Evolutionary conservation across 768 basidiomycete genomes (phyloP), one percentile per base, ranked within the genome.

Genomic region (Podaxis sp.): DNA sequence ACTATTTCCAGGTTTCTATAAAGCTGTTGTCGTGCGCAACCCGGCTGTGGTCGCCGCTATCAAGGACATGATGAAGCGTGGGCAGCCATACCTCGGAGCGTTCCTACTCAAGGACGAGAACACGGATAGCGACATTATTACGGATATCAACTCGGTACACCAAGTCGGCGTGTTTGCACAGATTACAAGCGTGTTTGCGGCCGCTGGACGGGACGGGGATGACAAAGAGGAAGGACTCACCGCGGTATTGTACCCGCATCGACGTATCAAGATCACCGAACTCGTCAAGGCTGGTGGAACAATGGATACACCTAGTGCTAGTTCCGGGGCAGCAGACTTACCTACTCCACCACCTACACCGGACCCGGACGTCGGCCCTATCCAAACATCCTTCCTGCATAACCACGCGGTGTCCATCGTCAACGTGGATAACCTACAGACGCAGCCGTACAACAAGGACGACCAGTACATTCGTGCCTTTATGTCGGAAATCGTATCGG

Each of bases 1-100:
- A 0, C 87, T 98, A 51, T 98, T 98, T 78, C 96, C 96, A 3
- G 94, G 95, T 33, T 97, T 98, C 75, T 98, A 98, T 83, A 97
- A 98, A 73, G 96, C 96, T 2, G 96, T 98, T 55, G 94, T 98
- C 61, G 84, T 99, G 56, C 85, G 89, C 22, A 92, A 98, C 66
- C 93, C 94, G 0, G 83, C 86, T 0, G 96, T 99, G 36, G 94
- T 98, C 41, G 86, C 88, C 7, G 94, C 95, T 13, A 91, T 99
- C 71, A 93, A 94, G 76, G 95, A 97, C 71, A 93, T 96, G 87
- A 93, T 96, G 85, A 90, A 90, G 67, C 93, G 94, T 47, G 96
- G 96, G 0, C 96, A 98, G 72, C 95, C 96, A 0, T 98, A 99
- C 74, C 85, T 99, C 62, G 96, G 96, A 56, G 96, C 95, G 27